Evolutionary conservation across 2,329 filamentous ascomycete species (phyloP).

Genomic region (Alternaria sp.): DNA sequence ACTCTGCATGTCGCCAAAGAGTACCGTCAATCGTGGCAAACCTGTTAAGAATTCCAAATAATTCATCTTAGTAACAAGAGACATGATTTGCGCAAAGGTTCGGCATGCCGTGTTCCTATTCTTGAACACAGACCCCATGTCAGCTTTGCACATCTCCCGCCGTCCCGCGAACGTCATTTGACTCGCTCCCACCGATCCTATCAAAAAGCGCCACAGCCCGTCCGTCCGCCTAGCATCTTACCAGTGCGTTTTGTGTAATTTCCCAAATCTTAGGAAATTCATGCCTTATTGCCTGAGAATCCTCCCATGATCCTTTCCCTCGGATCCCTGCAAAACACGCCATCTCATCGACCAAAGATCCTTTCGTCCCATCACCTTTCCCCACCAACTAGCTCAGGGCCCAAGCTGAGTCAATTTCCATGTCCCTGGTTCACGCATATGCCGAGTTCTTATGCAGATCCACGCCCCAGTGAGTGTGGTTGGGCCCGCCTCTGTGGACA

Average conservation of each 20-base stretch:
- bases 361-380: neutral
- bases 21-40: neutral
- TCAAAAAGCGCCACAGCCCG: neutral
- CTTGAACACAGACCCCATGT: neutral
- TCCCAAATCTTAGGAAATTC: constrained; percentile 2
- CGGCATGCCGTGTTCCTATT: neutral
- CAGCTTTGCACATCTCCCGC: constrained; percentile 10
- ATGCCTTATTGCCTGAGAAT: neutral
- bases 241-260: constrained; percentile 2
- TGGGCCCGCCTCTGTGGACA: neutral
- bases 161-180: constrained; percentile 5
- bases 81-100: neutral
- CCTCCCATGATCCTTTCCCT: neutral
- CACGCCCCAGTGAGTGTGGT: neutral
- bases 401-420: constrained; percentile 1
- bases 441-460: constrained; percentile 6
- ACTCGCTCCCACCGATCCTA: constrained; percentile 4
- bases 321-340: constrained; percentile 1
- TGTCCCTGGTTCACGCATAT: neutral
- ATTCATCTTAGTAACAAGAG: neutral
- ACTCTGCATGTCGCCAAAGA: neutral
- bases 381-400: neutral
- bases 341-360: constrained; percentile 2
- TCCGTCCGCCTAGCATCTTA: neutral
- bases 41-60: neutral